Evolutionary conservation across 805 yeast genomes (phyloP).

Genomic region (Hanseniaspora occidentalis): DNA sequence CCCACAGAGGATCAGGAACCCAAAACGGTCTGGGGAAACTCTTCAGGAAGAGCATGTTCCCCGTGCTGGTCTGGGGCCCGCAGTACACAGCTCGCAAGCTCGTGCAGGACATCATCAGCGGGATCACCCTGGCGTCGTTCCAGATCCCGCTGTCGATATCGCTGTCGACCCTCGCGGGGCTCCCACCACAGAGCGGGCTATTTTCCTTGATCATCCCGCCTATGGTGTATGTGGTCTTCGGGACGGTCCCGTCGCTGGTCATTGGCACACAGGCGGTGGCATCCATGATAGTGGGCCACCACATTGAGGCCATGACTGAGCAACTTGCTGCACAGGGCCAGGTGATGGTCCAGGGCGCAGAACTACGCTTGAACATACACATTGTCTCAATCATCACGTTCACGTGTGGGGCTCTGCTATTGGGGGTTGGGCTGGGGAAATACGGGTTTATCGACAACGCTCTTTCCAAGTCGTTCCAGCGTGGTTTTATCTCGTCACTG

Average conservation of each 20-base stretch:
- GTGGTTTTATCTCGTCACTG: slow-evolving; percentile 6
- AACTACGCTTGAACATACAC: not conserved
- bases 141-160: slow-evolving; percentile 1
- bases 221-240: slow-evolving; percentile 5
- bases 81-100: not conserved
- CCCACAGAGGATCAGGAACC: no score
- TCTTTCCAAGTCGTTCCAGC: slow-evolving; percentile 7
- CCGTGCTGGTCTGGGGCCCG: not conserved
- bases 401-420: slow-evolving; percentile 4
- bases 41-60: no score
- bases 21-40: no score
- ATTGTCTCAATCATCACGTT: slow-evolving; percentile 2
- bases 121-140: not conserved
- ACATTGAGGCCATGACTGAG: not conserved
- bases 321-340: no score
- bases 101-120: not conserved
- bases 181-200: not conserved
- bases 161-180: not conserved
- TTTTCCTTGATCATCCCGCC: slow-evolving; percentile 6
- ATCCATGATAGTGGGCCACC: not conserved
- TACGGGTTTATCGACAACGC: slow-evolving; percentile 6
- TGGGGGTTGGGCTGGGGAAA: slow-evolving; percentile 2
- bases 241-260: slow-evolving; percentile 3
- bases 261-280: slow-evolving; percentile 7
- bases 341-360: not conserved